These are phyloP conservation scores for Eucalyptus microcorys DNA, from an alignment of 345 rosid species.

Conservation along the genomic window DNA sequence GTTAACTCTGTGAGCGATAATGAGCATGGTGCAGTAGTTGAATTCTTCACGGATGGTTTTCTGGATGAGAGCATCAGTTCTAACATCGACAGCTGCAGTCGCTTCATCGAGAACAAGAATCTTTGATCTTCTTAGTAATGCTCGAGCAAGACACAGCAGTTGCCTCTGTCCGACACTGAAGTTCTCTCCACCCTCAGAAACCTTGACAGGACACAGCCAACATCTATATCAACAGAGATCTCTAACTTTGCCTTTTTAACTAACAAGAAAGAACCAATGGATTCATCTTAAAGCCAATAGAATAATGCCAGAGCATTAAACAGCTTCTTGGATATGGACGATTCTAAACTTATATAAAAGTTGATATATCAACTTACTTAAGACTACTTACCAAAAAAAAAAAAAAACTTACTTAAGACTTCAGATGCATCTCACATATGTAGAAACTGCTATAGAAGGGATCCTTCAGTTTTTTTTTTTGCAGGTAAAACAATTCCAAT, in stretches of 20 bases:
- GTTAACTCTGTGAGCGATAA: slow-evolving; percentile 86
- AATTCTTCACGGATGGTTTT: slow-evolving; percentile 89
- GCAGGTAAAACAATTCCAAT: not conserved
- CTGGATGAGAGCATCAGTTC: slow-evolving; percentile 84
- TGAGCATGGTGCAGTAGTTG: slow-evolving; percentile 75
- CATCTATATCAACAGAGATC: not conserved
- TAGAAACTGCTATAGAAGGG: not conserved
- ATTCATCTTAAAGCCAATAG: not conserved
- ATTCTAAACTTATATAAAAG: not conserved
- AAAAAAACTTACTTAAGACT: not conserved
- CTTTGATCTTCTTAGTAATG: slow-evolving; percentile 72
- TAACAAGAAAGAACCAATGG: not conserved
- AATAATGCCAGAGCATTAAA: not conserved
- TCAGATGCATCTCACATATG: not conserved
- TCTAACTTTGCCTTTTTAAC: not conserved
- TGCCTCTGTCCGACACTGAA: slow-evolving; percentile 95
- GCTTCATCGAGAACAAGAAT: slow-evolving; percentile 95
- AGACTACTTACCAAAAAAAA: too few species aligned
- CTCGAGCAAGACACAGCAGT: slow-evolving; percentile 83
- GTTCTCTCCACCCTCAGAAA: slow-evolving; percentile 81
- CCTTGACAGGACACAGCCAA: not conserved
- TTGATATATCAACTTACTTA: not conserved
- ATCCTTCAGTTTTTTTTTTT: rapidly evolving
- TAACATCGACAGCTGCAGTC: slow-evolving; percentile 93
- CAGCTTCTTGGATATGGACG: not conserved